Evolutionary conservation across 305 asterid genomes (phyloP).

Genomic region (Plantago lanceolata): DNA sequence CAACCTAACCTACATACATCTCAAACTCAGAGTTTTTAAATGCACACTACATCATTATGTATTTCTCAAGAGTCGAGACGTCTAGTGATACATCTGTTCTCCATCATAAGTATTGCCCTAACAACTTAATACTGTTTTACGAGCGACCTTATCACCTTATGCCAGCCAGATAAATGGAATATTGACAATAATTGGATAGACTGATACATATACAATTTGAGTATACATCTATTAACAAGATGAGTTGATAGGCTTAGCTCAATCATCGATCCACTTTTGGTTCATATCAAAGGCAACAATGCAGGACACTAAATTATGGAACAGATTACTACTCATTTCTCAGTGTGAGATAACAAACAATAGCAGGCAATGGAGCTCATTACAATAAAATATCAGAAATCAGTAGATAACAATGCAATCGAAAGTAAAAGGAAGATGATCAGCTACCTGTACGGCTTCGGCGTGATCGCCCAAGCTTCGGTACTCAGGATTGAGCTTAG

Average conservation of each 20-base stretch:
- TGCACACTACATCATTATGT: background rate
- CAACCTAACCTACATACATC: background rate
- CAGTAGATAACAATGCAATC: background rate
- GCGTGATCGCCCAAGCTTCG: constrained; percentile 87
- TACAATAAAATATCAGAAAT: too few relatives aligned
- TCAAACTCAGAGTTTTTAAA: background rate
- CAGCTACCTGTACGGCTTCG: constrained; percentile 69
- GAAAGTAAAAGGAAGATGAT: background rate
- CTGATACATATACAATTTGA: too few relatives aligned
- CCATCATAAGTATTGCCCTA: background rate
- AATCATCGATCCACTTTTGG: too few relatives aligned
- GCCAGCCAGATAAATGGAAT: too few relatives aligned
- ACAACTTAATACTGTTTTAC: background rate
- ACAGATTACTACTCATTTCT: background rate
- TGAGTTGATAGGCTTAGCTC: too few relatives aligned
- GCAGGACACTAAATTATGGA: too few relatives aligned
- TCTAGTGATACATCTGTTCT: background rate
- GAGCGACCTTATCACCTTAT: background rate
- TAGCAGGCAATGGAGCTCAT: background rate
- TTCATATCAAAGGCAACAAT: too few relatives aligned
- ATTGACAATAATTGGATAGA: background rate
- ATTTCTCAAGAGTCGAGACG: background rate
- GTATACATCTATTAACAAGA: too few relatives aligned
- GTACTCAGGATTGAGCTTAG: constrained; percentile 69
- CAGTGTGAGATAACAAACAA: background rate